These are phyloP conservation scores for Saccharomycopsis sp. DNA, from an alignment of 805 yeast genomes.

Conservation along the genomic window DNA sequence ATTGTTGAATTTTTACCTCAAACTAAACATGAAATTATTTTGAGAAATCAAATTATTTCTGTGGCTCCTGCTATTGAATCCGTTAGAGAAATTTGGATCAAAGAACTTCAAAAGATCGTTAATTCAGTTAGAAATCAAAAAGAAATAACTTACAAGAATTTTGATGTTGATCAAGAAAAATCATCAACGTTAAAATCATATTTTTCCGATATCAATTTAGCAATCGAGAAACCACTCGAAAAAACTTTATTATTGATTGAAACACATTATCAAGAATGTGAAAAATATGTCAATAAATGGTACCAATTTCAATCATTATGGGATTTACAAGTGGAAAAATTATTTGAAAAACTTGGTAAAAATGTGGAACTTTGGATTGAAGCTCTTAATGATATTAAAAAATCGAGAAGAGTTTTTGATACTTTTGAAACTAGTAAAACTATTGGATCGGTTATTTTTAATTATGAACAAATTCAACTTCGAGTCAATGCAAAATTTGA, in stretches of 20 bases:
- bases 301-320: slow-evolving; percentile 43
- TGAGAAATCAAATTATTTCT: slow-evolving; percentile 28
- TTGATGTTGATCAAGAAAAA: slow-evolving; percentile 17
- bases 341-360: slow-evolving; percentile 26
- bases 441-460: slow-evolving; percentile 36
- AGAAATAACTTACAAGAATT: slow-evolving; percentile 19
- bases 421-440: slow-evolving; percentile 29
- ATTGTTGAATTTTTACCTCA: slow-evolving; percentile 3
- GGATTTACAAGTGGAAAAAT: slow-evolving; percentile 39
- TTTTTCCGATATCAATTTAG: neutral
- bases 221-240: slow-evolving; percentile 18
- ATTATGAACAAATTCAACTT: slow-evolving; percentile 43
- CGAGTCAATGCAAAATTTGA: slow-evolving; percentile 46
- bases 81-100: slow-evolving; percentile 26
- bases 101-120: slow-evolving; percentile 21
- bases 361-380: slow-evolving; percentile 39
- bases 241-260: slow-evolving; percentile 26
- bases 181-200: neutral
- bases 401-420: slow-evolving; percentile 39
- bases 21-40: slow-evolving; percentile 27
- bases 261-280: slow-evolving; percentile 23
- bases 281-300: slow-evolving; percentile 41
- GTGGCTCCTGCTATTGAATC: slow-evolving; percentile 32
- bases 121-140: slow-evolving; percentile 22
- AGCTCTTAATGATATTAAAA: slow-evolving; percentile 33